Evolutionary conservation across 1,284 basidiomycete genomes (phyloP), one percentile per base, ranked within the genome.

Genomic region (Ceratobasidium sp.): DNA sequence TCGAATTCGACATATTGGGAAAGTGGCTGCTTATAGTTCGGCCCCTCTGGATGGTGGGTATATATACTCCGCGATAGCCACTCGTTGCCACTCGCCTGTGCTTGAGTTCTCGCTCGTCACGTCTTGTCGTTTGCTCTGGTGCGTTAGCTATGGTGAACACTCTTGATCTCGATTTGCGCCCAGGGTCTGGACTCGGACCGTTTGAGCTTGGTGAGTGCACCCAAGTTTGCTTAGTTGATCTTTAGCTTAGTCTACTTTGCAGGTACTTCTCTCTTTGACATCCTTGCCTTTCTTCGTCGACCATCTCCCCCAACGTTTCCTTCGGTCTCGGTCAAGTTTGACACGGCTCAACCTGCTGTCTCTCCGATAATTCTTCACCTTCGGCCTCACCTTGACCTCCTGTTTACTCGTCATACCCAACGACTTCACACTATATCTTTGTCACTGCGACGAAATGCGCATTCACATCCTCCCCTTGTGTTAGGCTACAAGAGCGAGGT

Each of bases 201-300:
- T 95, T 95, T 80, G 88, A 91, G 77, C 84, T 95, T 58, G 93
- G 93, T 91, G 18, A 38, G 55, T 41, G 32, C 50, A 71, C 13
- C n/a, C 50, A 18, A 7, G 18, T 35, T 47, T 18, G 41, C 28
- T 5, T 41, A 46, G 55, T 41, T 44, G 23, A 70, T 32, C 32
- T 30, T 23, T n/a, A 4, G 32, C 57, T 61, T 8, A 49, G 26
- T 49, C 11, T 35, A 32, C 46, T 18, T n/a, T 4, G 38, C 74
- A 93, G 94, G 94, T 46, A 85, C 90, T 58, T 93, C 92, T 0
- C 83, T 96, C 6, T 96, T 94, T 93, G 87, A 87, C 35, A 84
- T 94, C 14, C 84, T 96, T 61, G 91, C 94, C 76, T 82, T 87
- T 47, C 83, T 96, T 6, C 78, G 83, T n/a, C 76, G 78, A 71